Conservation (phyloP, 345 rosid species). For the Psidium friedrichsthalianum region DNA sequence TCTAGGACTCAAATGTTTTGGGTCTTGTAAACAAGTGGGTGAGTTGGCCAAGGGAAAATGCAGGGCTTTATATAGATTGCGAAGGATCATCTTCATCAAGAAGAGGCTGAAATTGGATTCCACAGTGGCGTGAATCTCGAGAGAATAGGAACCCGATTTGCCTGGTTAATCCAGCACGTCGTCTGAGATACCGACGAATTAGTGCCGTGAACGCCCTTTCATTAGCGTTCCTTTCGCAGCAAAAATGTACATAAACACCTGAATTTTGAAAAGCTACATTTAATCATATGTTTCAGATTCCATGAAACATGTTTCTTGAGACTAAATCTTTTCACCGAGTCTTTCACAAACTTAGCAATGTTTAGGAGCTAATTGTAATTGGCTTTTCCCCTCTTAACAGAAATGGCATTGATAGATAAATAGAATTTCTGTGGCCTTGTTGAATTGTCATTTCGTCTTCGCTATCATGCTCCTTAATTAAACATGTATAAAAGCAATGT, state of each 20-base stretch:
- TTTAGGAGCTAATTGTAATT: too few species aligned
- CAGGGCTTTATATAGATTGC: background rate
- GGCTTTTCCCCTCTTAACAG: too few species aligned
- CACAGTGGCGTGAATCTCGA: background rate
- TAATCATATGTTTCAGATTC: too few species aligned
- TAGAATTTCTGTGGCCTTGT: too few species aligned
- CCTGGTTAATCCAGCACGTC: background rate
- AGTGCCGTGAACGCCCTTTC: background rate
- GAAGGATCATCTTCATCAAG: background rate
- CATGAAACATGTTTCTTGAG: too few species aligned
- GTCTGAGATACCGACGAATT: background rate
- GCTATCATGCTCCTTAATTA: too few species aligned
- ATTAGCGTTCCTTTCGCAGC: background rate
- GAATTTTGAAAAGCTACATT: too few species aligned
- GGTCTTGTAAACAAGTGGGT: background rate
- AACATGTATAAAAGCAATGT: too few species aligned
- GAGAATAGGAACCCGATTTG: background rate
- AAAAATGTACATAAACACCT: background rate
- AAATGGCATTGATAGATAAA: too few species aligned
- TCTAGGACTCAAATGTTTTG: background rate
- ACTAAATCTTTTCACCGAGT: too few species aligned
- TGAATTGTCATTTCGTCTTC: too few species aligned
- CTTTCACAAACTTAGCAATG: too few species aligned
- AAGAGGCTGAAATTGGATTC: background rate
- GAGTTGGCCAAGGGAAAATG: background rate